Percentiles rank a stretch among this genome's conserved stretches.
phyloP scores from a whole-genome alignment of 345 rosid species.

The Ceriops tagal region DNA sequence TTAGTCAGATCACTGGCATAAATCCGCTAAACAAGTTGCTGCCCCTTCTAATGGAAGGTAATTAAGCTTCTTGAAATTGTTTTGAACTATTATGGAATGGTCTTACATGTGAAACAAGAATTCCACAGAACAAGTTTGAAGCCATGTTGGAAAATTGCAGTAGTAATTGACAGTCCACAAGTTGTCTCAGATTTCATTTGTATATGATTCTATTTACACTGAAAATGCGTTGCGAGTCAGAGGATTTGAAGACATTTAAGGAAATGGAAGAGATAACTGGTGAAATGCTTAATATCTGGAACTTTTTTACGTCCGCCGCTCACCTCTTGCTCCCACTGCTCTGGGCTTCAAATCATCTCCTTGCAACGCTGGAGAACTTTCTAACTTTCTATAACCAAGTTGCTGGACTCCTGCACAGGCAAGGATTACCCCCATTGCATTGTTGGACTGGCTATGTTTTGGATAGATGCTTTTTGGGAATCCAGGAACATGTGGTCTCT shows the following conservation, averaged over 20 bases:
- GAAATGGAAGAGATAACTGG: not conserved
- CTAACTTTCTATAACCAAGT: conserved; percentile 11
- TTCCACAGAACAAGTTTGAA: conserved; percentile 1
- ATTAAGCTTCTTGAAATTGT: not conserved
- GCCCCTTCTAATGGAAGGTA: not conserved
- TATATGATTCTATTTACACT: conserved; percentile 35
- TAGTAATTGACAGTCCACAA: not conserved
- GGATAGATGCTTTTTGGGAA: conserved; percentile 20
- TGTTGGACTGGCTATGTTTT: conserved; percentile 38
- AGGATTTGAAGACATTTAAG: not conserved
- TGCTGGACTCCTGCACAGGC: conserved; percentile 24
- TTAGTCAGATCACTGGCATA: too few species aligned
- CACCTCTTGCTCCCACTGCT: conserved; percentile 14
- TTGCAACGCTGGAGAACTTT: conserved; percentile 18
- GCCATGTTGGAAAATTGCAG: conserved; percentile 5
- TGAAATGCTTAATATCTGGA: conserved; percentile 14
- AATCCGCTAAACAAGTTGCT: too few species aligned
- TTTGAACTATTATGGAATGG: not conserved
- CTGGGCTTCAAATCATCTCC: conserved; percentile 12
- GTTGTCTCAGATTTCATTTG: conserved; percentile 19
- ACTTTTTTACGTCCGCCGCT: conserved; percentile 25
- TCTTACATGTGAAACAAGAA: conserved; percentile 9
- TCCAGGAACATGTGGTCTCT: conserved; percentile 55
- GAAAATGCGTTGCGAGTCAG: conserved; percentile 5
- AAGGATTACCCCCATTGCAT: conserved; percentile 27